Evolutionary conservation across 2,329 filamentous ascomycete species (phyloP).

Genomic region (Ophiosphaerella korrae): DNA sequence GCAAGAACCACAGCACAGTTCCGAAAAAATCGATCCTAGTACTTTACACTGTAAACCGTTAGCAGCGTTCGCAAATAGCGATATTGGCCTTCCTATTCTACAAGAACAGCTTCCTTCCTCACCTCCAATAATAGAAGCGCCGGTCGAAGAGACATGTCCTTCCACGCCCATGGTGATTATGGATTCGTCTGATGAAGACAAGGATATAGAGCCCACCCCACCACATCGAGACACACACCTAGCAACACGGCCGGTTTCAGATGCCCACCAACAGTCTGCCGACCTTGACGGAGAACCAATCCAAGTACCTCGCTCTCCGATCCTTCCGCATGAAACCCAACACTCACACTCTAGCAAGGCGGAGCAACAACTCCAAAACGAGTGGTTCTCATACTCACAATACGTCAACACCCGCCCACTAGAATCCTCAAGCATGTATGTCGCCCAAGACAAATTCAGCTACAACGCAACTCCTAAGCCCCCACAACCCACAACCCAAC

Average conservation of each 20-base stretch:
- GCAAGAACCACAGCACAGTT: conserved; percentile 7
- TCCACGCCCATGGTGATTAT: conserved; percentile 34
- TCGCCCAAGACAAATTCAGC: conserved; percentile 29
- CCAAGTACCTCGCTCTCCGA: conserved; percentile 30
- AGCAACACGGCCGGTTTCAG: conserved; percentile 1
- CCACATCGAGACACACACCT: conserved; percentile 2
- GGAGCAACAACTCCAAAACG: conserved; percentile 39
- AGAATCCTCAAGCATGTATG: conserved; percentile 36
- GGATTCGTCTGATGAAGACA: conserved; percentile 25
- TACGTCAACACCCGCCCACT: conserved; percentile 22
- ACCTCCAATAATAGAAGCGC: conserved; percentile 9
- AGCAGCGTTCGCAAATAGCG: background rate
- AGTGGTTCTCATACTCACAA: conserved; percentile 42
- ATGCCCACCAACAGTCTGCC: conserved; percentile 8
- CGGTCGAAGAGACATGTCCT: conserved; percentile 22
- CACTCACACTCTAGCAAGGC: conserved; percentile 39
- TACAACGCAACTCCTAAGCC: conserved; percentile 31
- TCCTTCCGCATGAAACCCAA: conserved; percentile 25
- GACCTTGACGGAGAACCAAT: conserved; percentile 28
- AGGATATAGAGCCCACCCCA: conserved; percentile 5
- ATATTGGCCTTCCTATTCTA: background rate
- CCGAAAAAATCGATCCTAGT: background rate
- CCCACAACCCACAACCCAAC: background rate
- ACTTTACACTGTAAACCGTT: background rate
- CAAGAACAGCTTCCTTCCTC: conserved; percentile 16